These are phyloP conservation scores for Samsoniella hepiali DNA, from an alignment of 2,329 filamentous ascomycete species.

Conservation along the genomic window DNA sequence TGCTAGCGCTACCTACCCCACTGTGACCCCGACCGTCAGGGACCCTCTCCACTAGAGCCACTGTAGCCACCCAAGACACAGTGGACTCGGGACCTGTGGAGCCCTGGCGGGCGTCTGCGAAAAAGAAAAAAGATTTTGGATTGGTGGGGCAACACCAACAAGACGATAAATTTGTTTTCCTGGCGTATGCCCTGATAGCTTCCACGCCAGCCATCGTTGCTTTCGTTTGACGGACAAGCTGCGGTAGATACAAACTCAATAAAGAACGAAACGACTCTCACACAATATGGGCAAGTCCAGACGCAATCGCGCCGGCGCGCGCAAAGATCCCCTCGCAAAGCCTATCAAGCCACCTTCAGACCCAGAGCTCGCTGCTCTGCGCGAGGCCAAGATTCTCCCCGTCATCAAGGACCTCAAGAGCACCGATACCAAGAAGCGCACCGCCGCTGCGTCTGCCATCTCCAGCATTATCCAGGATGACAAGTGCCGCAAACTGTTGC, in stretches of 20 bases:
- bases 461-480: constrained; percentile 60
- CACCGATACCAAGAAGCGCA: constrained; percentile 56
- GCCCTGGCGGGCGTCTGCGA: too few relatives aligned
- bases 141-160: constrained; percentile 11
- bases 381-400: constrained; percentile 61
- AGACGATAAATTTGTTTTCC: not conserved
- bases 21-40: not conserved
- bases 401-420: constrained; percentile 59
- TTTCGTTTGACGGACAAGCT: not conserved
- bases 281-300: constrained; percentile 57
- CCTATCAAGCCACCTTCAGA: constrained; percentile 59
- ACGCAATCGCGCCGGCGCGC: constrained; percentile 47
- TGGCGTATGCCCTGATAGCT: not conserved
- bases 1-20: not conserved
- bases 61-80: not conserved
- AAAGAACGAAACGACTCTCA: not conserved
- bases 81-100: too few relatives aligned
- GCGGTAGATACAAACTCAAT: not conserved
- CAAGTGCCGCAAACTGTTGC: constrained; percentile 60
- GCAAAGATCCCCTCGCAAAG: constrained; percentile 55
- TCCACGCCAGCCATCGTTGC: not conserved
- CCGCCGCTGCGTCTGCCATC: constrained; percentile 56
- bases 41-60: not conserved
- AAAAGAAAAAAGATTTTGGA: not conserved
- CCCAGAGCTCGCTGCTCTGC: constrained; percentile 60